phyloP scores from a whole-genome alignment of 768 basidiomycete species.

The Hygrocybe coccinea region DNA sequence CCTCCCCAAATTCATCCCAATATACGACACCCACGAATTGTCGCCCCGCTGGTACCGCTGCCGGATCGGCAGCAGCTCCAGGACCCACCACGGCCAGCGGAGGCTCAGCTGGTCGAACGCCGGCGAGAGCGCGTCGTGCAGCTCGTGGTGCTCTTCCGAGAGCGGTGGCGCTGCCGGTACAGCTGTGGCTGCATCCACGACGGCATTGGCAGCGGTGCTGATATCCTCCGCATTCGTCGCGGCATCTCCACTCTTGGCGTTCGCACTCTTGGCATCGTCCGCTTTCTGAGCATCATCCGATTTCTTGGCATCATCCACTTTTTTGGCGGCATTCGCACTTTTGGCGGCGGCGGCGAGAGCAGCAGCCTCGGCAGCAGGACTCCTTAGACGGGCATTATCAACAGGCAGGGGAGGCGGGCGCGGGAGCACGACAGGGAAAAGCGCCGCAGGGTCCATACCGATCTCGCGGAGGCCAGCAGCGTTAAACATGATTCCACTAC shows the following conservation, averaged over 20 bases:
- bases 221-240: too few species aligned
- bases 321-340: too few species aligned
- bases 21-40: conserved; percentile 24
- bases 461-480: conserved; percentile 37
- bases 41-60: conserved; percentile 35
- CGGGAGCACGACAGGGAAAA: conserved; percentile 32
- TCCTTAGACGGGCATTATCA: conserved; percentile 16
- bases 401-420: conserved; percentile 29
- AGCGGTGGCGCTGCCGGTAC: too few species aligned
- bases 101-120: conserved; percentile 48
- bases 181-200: not conserved
- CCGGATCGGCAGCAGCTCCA: conserved; percentile 46
- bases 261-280: too few species aligned
- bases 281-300: too few species aligned
- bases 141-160: conserved; percentile 55
- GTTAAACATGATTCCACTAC: conserved; percentile 58
- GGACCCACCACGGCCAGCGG: conserved; percentile 51
- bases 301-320: too few species aligned
- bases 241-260: too few species aligned
- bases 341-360: too few species aligned
- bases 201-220: not conserved
- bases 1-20: conserved; percentile 33
- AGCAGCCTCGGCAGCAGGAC: not conserved
- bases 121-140: conserved; percentile 44
- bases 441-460: conserved; percentile 38